phyloP scores from a whole-genome alignment of 1,139 yeast genomes.

The Magnusiomyces fungicola region DNA sequence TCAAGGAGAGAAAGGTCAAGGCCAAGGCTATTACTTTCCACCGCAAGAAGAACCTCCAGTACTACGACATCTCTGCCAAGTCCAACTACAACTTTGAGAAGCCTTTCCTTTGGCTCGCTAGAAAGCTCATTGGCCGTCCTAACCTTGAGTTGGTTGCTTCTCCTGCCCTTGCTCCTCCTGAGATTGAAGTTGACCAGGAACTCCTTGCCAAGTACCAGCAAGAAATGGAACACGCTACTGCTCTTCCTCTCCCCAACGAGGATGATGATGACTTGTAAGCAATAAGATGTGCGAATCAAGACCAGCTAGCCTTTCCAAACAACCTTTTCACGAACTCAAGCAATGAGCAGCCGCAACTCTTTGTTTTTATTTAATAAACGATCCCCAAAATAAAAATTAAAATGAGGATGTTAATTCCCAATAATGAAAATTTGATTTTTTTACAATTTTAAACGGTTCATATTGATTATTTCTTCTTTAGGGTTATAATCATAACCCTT shows the following conservation, averaged over 20 bases:
- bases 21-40: conserved; percentile 99
- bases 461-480: no score
- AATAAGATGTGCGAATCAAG: no score
- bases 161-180: conserved; percentile 99
- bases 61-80: conserved; percentile 98
- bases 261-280: conserved; percentile 95
- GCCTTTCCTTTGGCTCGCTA: conserved; percentile 99
- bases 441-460: no score
- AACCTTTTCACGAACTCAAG: no score
- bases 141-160: conserved; percentile 97
- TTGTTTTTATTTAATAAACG: no score
- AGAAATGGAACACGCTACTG: conserved; percentile 99
- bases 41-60: conserved; percentile 99
- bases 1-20: conserved; percentile 98
- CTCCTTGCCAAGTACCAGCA: conserved; percentile 98
- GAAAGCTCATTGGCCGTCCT: conserved; percentile 98
- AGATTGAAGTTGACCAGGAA: conserved; percentile 92
- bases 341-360: no score
- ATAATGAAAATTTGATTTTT: no score
- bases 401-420: no score
- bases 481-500: no score
- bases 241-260: conserved; percentile 99
- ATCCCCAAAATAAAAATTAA: no score
- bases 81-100: conserved; percentile 99
- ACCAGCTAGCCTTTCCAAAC: no score